Base-by-base conservation (phyloP, 1,284 basidiomycete species). In the Austroboletus sp. region DNA sequence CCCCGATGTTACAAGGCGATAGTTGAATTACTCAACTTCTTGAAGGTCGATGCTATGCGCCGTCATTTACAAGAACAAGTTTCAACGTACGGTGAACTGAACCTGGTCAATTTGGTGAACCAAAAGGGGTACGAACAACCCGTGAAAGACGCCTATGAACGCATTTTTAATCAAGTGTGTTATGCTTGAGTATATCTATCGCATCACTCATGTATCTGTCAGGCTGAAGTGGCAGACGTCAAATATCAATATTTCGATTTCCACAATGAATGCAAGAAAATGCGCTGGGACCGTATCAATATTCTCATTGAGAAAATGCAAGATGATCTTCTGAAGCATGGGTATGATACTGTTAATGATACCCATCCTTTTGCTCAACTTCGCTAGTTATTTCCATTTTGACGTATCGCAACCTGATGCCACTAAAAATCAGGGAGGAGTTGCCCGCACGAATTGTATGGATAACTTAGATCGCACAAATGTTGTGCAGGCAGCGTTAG, bases 161-260 rank as follows among this genome's bases (percentile, higher is more conserved):
- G 78, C 26, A 78, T 82, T 45, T 69, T 97, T 31, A 68, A 70
- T n/a, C 70, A 82, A 69, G 85, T 82, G 39, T 40, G 58, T 46
- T 34, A 6, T 31, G 23, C 33, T 34, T 10, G 16, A 17, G 39
- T 2, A 23, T 10, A 17, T 44, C 17, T 48, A n/a, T 25, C 35
- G 31, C 30, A 32, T 26, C 23, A 25, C 41, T 57, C 25, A 40
- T 40, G 15, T 27, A 37, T 40, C 13, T 37, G 4, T 29, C 40
- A 86, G 84, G 66, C 82, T 42, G 74, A 78, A 51, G 57, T 85
- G 27, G 73, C 80, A 5, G 72, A 79, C 40, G 82, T 92, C 42
- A 82, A 82, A 60, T 99, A 99, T 64, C 76, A 89, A 52, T 97
- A 98, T 73, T 99, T 96, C 63, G 96, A 99, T 66, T 99, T 98